phyloP scores from a whole-genome alignment of 768 basidiomycete genomes.

The Boletales sp. region DNA sequence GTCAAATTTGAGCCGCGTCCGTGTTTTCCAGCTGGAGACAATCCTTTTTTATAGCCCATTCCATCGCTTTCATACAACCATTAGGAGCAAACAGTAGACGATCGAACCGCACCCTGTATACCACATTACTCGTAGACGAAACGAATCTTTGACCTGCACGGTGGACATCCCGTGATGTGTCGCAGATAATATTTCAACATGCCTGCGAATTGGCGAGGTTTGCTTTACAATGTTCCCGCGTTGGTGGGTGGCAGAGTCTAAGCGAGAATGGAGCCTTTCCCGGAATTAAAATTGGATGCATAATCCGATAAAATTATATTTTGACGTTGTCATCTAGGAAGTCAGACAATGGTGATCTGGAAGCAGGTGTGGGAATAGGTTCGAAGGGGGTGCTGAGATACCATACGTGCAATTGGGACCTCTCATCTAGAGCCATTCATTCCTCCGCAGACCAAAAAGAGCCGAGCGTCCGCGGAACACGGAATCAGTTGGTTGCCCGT shows the following conservation, averaged over 20 bases:
- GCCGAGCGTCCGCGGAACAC: not conserved
- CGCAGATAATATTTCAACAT: no score
- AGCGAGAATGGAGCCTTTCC: not conserved
- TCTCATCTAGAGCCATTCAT: not conserved
- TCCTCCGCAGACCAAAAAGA: no score
- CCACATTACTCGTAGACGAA: not conserved
- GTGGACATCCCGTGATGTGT: not conserved
- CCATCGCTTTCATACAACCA: not conserved
- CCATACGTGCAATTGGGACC: no score
- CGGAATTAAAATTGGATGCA: no score
- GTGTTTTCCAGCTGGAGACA: not conserved
- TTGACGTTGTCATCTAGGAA: constrained; percentile 8
- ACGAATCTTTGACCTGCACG: not conserved
- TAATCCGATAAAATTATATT: not conserved
- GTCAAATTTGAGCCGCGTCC: constrained; percentile 15
- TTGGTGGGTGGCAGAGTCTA: not conserved
- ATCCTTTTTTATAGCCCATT: not conserved
- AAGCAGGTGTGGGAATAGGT: not conserved
- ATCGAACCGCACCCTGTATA: constrained; percentile 1
- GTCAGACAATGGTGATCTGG: not conserved
- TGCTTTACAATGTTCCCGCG: not conserved
- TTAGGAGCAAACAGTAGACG: not conserved
- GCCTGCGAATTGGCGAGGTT: not conserved
- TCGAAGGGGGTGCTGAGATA: not conserved
- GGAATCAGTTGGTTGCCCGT: not conserved